These are phyloP conservation scores for Daucus carota DNA, from an alignment of 129 eudicot species.

Conservation along the genomic window DNA sequence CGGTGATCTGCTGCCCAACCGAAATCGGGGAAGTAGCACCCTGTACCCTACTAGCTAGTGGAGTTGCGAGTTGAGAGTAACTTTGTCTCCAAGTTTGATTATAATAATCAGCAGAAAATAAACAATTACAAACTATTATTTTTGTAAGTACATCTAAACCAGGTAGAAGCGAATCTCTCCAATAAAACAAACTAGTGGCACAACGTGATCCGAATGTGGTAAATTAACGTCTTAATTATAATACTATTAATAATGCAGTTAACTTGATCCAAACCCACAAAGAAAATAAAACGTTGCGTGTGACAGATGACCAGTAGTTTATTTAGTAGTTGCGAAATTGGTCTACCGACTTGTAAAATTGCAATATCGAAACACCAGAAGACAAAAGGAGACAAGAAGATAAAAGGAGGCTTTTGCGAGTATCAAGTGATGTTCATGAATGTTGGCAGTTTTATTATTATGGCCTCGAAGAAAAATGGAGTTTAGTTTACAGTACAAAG, in stretches of 20 bases:
- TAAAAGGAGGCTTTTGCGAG: background rate
- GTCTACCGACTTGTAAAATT: background rate
- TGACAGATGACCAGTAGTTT: background rate
- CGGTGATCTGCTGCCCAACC: too few species aligned
- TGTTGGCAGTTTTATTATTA: background rate
- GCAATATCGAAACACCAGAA: background rate
- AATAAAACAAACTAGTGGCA: background rate
- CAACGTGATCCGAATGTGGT: background rate
- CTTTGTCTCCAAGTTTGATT: too few species aligned
- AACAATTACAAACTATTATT: background rate
- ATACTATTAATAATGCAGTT: background rate
- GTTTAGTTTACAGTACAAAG: too few species aligned
- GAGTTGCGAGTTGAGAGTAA: too few species aligned
- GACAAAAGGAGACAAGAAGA: background rate
- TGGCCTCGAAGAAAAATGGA: too few species aligned
- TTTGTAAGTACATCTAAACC: background rate
- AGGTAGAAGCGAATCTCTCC: background rate
- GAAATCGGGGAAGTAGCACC: too few species aligned
- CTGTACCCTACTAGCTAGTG: too few species aligned
- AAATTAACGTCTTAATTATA: background rate
- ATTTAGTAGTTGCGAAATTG: background rate
- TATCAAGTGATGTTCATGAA: constrained; percentile 2
- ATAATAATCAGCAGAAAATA: background rate
- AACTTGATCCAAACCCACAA: background rate
- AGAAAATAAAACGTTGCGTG: background rate